Conservation (phyloP, 1,139 yeast species). For the Candida sp. region DNA sequence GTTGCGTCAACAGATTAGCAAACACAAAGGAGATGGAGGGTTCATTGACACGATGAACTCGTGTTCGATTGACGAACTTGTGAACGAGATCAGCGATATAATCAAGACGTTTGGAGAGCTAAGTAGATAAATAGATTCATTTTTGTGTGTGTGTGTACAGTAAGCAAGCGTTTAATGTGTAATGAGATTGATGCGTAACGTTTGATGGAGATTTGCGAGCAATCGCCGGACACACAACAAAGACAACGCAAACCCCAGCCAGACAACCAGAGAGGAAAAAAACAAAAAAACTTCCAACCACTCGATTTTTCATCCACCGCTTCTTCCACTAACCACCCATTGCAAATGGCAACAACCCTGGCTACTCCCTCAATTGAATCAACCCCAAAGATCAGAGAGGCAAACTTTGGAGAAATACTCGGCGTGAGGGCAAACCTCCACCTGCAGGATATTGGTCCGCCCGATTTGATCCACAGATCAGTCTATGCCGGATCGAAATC, state of each 20-base stretch:
- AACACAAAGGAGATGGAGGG: conserved; percentile 26
- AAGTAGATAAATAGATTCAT: conserved; percentile 4
- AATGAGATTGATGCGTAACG: too few species aligned
- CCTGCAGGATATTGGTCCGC: conserved; percentile 32
- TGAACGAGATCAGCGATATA: conserved; percentile 28
- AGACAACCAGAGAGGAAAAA: background rate
- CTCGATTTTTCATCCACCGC: background rate
- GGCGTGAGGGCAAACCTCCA: conserved; percentile 25
- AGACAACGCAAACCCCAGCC: background rate
- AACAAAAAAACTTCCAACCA: background rate
- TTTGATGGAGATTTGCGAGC: background rate
- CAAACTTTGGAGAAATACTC: conserved; percentile 31
- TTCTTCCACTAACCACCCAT: background rate
- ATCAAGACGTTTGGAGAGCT: conserved; percentile 15
- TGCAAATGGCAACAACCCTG: background rate
- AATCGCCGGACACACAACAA: background rate
- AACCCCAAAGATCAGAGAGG: conserved; percentile 30
- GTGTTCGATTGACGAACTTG: conserved; percentile 25
- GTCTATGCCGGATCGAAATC: conserved; percentile 37
- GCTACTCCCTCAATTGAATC: conserved; percentile 1
- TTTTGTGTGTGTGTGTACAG: background rate
- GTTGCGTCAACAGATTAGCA: conserved; percentile 36
- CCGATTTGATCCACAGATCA: conserved; percentile 48
- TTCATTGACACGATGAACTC: conserved; percentile 25
- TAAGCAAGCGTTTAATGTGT: too few species aligned